These are phyloP conservation scores for Botrytis porri DNA, from an alignment of 2,329 filamentous ascomycete species.

Conservation along the genomic window DNA sequence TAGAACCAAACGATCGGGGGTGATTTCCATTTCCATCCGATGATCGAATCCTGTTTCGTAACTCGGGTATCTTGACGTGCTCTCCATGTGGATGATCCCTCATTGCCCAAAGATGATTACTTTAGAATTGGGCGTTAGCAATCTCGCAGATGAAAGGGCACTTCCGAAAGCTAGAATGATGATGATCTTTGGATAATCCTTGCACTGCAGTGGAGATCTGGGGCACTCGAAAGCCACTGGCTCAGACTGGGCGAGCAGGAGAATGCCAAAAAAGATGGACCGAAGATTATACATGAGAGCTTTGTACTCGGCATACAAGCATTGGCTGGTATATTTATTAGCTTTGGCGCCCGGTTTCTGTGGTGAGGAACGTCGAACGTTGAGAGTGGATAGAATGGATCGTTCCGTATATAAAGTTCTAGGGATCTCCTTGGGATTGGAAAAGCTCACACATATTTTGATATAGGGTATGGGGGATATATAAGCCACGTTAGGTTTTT, in stretches of 20 bases:
- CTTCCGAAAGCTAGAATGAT: neutral
- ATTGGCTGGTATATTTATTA: neutral
- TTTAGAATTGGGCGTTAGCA: neutral
- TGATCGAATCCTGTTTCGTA: neutral
- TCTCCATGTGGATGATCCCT: neutral
- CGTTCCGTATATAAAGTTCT: neutral
- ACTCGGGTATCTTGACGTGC: neutral
- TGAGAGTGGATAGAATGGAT: slow-evolving; percentile 1
- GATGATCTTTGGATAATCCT: neutral
- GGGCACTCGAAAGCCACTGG: neutral
- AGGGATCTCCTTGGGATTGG: neutral
- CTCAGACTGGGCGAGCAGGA: neutral
- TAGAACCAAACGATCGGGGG: neutral
- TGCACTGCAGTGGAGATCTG: neutral
- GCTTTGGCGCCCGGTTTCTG: neutral
- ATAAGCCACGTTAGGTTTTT: neutral
- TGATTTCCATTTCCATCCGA: neutral
- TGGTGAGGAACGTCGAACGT: neutral
- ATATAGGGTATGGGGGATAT: slow-evolving; percentile 8
- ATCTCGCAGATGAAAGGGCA: neutral
- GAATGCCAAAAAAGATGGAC: neutral
- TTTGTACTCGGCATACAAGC: neutral
- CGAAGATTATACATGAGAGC: neutral
- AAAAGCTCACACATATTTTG: neutral
- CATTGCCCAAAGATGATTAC: neutral